Conservation (phyloP, 2,329 filamentous ascomycete species). For the Fusarium devonianum region DNA sequence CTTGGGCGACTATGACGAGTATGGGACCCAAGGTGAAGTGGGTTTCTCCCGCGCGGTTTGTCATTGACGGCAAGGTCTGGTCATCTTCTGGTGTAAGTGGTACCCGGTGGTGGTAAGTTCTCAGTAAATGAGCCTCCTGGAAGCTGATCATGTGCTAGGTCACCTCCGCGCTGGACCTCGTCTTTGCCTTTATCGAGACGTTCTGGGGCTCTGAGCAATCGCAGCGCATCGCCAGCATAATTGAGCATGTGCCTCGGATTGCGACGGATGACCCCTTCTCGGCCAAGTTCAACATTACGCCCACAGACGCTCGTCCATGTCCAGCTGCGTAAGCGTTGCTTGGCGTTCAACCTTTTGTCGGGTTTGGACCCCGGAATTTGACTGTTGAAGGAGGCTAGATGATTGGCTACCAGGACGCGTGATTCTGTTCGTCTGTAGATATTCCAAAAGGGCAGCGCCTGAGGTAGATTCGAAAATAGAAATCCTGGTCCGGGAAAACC, state of each 20-base stretch:
- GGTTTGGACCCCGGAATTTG: neutral
- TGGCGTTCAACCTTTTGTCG: neutral
- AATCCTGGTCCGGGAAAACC: no score
- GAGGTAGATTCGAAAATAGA: no score
- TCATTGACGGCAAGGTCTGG: conserved; percentile 72
- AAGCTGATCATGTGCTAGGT: no score
- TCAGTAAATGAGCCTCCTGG: no score
- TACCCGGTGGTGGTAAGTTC: no score
- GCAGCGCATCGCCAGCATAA: conserved; percentile 52
- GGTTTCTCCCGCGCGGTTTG: conserved; percentile 69
- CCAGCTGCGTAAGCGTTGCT: neutral
- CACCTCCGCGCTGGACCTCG: conserved; percentile 48
- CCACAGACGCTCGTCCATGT: conserved; percentile 34
- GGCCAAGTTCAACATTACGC: conserved; percentile 34
- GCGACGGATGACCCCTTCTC: conserved; percentile 44
- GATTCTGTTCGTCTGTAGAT: no score
- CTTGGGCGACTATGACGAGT: conserved; percentile 57
- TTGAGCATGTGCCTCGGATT: conserved; percentile 59
- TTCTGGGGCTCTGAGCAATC: conserved; percentile 60
- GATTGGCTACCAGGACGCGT: no score
- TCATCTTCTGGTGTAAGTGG: conserved; percentile 65
- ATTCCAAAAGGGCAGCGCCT: no score
- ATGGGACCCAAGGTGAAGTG: conserved; percentile 63
- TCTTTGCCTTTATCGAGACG: conserved; percentile 47
- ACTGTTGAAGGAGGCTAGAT: neutral